These are phyloP conservation scores for Trichophyton equinum DNA, from an alignment of 2,329 filamentous ascomycete species.

Conservation along the genomic window DNA sequence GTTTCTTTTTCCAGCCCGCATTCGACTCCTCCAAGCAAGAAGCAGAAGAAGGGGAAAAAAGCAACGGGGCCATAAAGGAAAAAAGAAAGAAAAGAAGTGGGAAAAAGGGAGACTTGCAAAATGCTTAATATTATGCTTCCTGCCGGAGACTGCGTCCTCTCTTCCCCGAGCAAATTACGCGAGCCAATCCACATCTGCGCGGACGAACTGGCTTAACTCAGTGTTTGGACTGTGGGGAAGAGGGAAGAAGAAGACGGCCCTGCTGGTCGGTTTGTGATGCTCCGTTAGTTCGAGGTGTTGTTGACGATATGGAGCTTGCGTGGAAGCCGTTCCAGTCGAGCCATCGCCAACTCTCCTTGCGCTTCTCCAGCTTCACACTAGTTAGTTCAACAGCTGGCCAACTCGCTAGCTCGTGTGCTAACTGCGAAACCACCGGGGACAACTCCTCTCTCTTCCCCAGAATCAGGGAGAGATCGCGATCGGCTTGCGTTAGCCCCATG, in stretches of 20 bases:
- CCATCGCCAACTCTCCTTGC: background rate
- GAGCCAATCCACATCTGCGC: slow-evolving; percentile 1
- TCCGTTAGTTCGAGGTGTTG: background rate
- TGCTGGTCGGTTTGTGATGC: background rate
- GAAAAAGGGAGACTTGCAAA: background rate
- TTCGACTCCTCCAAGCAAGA: no score
- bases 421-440: background rate
- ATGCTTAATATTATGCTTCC: slow-evolving; percentile 3
- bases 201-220: background rate
- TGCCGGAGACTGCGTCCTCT: background rate
- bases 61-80: background rate
- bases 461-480: background rate
- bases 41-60: background rate
- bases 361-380: background rate
- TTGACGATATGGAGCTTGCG: background rate
- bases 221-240: background rate
- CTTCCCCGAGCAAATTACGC: slow-evolving; percentile 3
- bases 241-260: background rate
- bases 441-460: background rate
- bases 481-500: slow-evolving; percentile 1
- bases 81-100: background rate
- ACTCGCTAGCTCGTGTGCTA: no score
- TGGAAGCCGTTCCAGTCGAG: background rate
- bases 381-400: no score
- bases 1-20: background rate